Conservation (phyloP, 192 early-diverging fungal genomes). For the Coemansia sp. region DNA sequence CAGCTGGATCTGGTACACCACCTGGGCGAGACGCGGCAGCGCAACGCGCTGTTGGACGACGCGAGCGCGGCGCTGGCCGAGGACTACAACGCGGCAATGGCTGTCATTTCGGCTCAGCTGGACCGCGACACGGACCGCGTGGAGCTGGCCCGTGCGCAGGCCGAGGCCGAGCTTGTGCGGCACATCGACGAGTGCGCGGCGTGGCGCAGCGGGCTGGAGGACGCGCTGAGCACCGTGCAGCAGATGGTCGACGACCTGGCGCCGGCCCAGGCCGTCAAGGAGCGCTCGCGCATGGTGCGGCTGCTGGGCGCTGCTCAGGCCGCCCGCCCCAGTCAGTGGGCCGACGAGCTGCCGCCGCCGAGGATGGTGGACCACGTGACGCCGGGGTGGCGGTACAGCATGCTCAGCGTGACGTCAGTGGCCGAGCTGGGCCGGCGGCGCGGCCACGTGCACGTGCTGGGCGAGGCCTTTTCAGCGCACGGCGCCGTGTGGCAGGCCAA, state of each 20-base stretch:
- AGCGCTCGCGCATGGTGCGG: constrained; percentile 19
- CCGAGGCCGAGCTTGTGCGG: constrained; percentile 4
- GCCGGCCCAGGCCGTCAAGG: constrained; percentile 35
- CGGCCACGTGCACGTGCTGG: constrained; percentile 46
- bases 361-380: background rate
- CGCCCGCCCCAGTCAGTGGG: constrained; percentile 25
- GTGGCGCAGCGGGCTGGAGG: constrained; percentile 42
- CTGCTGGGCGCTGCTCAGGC: constrained; percentile 15
- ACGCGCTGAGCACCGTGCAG: constrained; percentile 33
- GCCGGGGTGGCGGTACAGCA: constrained; percentile 8
- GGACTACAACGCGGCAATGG: constrained; percentile 17
- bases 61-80: background rate
- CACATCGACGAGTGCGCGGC: constrained; percentile 5
- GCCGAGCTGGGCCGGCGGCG: constrained; percentile 43
- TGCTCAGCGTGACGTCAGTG: constrained; percentile 21
- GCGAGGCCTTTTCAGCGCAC: constrained; percentile 28
- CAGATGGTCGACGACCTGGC: constrained; percentile 43
- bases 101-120: constrained; percentile 6
- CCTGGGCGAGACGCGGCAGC: constrained; percentile 37
- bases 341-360: background rate
- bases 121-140: background rate
- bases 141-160: background rate
- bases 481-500: constrained; percentile 42
- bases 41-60: constrained; percentile 20
- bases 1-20: constrained; percentile 33